phyloP scores from a whole-genome alignment of 805 yeast genomes.

The Monosporozyma solicola region DNA sequence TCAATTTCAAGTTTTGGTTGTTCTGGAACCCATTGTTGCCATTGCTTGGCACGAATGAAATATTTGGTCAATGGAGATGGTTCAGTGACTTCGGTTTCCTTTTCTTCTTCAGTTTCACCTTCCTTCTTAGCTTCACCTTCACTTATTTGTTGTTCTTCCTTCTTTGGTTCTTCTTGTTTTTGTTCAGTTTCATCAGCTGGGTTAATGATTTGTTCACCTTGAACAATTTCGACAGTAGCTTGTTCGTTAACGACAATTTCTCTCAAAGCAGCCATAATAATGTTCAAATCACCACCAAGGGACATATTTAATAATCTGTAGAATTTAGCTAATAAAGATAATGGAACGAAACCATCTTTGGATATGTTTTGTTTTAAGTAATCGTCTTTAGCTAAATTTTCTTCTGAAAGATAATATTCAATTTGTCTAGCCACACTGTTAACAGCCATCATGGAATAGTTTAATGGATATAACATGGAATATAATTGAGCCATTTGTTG shows the following conservation, averaged over 20 bases:
- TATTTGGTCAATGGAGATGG: conserved; percentile 14
- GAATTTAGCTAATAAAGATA: conserved; percentile 21
- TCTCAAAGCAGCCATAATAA: conserved; percentile 26
- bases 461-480: conserved; percentile 11
- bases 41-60: conserved; percentile 25
- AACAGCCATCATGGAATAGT: conserved; percentile 23
- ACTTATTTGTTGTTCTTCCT: background rate
- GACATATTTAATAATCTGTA: conserved; percentile 42
- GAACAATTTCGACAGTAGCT: conserved; percentile 24
- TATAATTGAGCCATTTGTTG: conserved; percentile 20
- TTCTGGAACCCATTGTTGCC: conserved; percentile 19
- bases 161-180: background rate
- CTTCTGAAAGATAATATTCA: conserved; percentile 84
- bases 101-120: conserved; percentile 3
- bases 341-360: conserved; percentile 26
- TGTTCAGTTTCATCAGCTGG: conserved; percentile 4
- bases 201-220: conserved; percentile 11
- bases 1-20: conserved; percentile 12
- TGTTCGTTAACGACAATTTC: conserved; percentile 25
- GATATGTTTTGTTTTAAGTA: conserved; percentile 67
- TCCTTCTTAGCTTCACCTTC: conserved; percentile 1
- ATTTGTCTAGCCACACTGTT: conserved; percentile 45
- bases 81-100: conserved; percentile 3
- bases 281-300: conserved; percentile 32
- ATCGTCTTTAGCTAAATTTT: conserved; percentile 77